Evolutionary conservation across 2,329 filamentous ascomycete species (phyloP).

Genomic region (Arthrocladium fulminans): DNA sequence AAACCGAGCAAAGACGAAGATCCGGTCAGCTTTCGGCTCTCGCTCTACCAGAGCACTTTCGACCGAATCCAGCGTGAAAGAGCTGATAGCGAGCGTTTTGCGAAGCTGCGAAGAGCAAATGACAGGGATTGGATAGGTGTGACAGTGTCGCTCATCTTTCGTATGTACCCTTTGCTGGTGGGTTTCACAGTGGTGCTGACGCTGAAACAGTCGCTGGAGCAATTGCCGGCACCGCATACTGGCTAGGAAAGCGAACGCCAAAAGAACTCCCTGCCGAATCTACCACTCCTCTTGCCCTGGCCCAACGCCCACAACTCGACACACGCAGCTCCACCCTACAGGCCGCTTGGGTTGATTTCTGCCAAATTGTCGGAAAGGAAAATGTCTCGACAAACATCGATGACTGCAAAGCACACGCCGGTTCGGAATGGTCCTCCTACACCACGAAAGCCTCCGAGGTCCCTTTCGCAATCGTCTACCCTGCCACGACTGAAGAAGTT

Average conservation of each 20-base stretch:
- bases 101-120: conserved; percentile 30
- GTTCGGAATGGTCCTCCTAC: conserved; percentile 56
- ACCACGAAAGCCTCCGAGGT: conserved; percentile 32
- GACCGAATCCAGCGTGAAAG: conserved; percentile 51
- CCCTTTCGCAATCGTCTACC: conserved; percentile 61
- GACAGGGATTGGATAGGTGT: conserved; percentile 20
- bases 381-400: conserved; percentile 48
- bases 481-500: conserved; percentile 69
- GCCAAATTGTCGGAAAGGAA: conserved; percentile 52
- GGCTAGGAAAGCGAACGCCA: conserved; percentile 44
- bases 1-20: conserved; percentile 24
- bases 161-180: neutral
- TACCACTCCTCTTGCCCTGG: conserved; percentile 45
- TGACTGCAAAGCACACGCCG: conserved; percentile 50
- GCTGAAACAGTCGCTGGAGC: conserved; percentile 22
- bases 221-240: conserved; percentile 47
- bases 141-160: neutral
- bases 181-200: neutral
- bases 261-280: conserved; percentile 42
- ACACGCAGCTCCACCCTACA: conserved; percentile 50
- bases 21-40: conserved; percentile 48
- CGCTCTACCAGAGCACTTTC: conserved; percentile 54
- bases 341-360: conserved; percentile 56
- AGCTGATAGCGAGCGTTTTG: conserved; percentile 24
- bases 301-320: conserved; percentile 46